Percentiles rank a stretch among this genome's conserved stretches.
phyloP scores from a whole-genome alignment of 148 eudicot species.

The Gaultheria prostrata region DNA sequence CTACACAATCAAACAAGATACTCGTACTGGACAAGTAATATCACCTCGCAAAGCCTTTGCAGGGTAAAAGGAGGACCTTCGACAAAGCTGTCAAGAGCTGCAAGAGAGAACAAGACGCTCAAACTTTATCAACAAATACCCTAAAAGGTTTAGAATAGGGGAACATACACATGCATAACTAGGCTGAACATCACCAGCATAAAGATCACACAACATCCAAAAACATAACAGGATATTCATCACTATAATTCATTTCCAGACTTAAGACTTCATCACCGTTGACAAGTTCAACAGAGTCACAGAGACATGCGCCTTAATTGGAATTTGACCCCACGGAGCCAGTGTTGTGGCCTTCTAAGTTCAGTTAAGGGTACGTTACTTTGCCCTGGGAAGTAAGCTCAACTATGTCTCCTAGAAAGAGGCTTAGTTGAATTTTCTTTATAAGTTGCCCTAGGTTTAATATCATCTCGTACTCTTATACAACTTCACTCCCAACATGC shows the following conservation, averaged over 20 bases:
- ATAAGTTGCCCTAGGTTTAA: not conserved
- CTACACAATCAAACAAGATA: conserved; percentile 7
- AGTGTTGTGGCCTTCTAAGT: not conserved
- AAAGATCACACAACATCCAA: not conserved
- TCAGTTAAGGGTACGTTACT: not conserved
- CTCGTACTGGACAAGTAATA: not conserved
- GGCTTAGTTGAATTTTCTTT: not conserved
- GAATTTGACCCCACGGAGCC: not conserved
- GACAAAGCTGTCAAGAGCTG: conserved; percentile 71
- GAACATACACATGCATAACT: not conserved
- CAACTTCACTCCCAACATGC: not conserved
- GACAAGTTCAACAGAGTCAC: not conserved
- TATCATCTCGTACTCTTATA: not conserved
- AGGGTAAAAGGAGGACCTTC: conserved; percentile 94
- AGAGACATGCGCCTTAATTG: not conserved
- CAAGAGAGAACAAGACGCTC: conserved; percentile 22
- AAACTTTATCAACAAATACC: not conserved
- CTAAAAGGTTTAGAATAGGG: not conserved
- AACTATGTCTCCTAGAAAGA: not conserved
- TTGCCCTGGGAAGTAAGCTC: not conserved
- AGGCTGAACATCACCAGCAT: not conserved
- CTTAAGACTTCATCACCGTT: not conserved
- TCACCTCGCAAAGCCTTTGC: conserved; percentile 90
- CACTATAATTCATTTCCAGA: not conserved
- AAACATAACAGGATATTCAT: not conserved